Conservation (phyloP, 2,329 filamentous ascomycete species). For the Beauveria sp. region DNA sequence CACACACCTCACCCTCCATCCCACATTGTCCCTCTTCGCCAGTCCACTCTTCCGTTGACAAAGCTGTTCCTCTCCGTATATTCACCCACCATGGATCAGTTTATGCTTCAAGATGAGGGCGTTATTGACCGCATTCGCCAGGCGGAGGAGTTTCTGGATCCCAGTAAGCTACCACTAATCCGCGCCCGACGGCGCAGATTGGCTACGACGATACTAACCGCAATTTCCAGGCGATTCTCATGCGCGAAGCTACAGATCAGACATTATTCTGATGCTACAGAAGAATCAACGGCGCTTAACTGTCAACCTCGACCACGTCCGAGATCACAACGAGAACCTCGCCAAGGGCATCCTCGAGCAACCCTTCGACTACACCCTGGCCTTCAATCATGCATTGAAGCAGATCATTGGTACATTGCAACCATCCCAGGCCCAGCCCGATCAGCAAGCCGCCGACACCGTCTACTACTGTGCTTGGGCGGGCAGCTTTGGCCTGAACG, state of each 20-base stretch:
- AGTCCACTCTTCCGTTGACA: slow-evolving; percentile 10
- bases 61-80: neutral
- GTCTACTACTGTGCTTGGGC: slow-evolving; percentile 97
- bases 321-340: slow-evolving; percentile 77
- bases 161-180: slow-evolving; percentile 51
- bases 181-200: neutral
- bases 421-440: slow-evolving; percentile 59
- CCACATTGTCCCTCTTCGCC: slow-evolving; percentile 1
- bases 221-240: slow-evolving; percentile 32
- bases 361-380: slow-evolving; percentile 81
- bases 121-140: slow-evolving; percentile 75
- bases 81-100: slow-evolving; percentile 54
- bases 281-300: slow-evolving; percentile 57
- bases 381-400: slow-evolving; percentile 86
- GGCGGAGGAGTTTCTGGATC: slow-evolving; percentile 90
- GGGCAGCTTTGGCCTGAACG: slow-evolving; percentile 89
- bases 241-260: slow-evolving; percentile 72
- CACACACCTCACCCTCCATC: slow-evolving; percentile 6
- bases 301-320: slow-evolving; percentile 83
- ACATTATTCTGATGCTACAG: slow-evolving; percentile 73
- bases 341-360: slow-evolving; percentile 70
- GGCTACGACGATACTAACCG: neutral
- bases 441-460: slow-evolving; percentile 69
- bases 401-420: slow-evolving; percentile 71
- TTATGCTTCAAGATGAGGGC: slow-evolving; percentile 76